phyloP scores from a whole-genome alignment of 2,329 filamentous ascomycete genomes.

The Emmonsia crescens region DNA sequence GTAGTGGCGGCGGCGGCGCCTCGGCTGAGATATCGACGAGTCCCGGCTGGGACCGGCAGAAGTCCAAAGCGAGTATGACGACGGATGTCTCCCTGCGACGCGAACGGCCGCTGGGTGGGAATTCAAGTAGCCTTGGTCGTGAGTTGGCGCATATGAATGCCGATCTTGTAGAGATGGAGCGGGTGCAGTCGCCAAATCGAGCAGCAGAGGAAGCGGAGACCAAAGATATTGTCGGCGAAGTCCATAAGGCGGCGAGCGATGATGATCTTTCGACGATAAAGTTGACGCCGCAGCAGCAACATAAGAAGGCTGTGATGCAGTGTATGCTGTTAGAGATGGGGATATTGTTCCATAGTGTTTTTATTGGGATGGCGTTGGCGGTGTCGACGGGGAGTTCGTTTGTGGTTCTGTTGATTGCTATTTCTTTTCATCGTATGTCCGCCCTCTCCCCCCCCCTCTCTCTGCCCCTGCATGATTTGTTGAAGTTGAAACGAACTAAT shows the following conservation, averaged over 20 bases:
- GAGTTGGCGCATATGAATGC: slow-evolving; percentile 21
- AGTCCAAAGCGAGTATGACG: not conserved
- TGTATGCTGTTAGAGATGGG: slow-evolving; percentile 66
- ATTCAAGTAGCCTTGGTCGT: slow-evolving; percentile 21
- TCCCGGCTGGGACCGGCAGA: not conserved
- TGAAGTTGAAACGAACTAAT: slow-evolving; percentile 2
- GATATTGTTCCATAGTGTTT: slow-evolving; percentile 65
- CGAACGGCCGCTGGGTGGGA: slow-evolving; percentile 16
- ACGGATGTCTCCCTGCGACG: slow-evolving; percentile 14
- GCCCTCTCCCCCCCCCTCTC: too few species aligned
- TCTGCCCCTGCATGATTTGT: not conserved
- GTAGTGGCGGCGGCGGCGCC: too few species aligned
- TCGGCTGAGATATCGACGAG: too few species aligned
- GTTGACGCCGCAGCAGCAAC: slow-evolving; percentile 29
- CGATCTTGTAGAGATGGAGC: slow-evolving; percentile 15
- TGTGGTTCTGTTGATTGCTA: slow-evolving; percentile 25
- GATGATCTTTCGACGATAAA: not conserved
- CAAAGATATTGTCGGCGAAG: not conserved
- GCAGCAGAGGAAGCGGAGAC: not conserved
- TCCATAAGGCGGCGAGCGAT: not conserved
- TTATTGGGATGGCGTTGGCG: slow-evolving; percentile 29
- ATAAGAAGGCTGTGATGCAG: slow-evolving; percentile 58
- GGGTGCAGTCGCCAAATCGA: slow-evolving; percentile 10
- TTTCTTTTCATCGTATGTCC: slow-evolving; percentile 27
- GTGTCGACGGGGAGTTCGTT: slow-evolving; percentile 26